These are phyloP conservation scores for Cymbidium sinense DNA, from an alignment of 106 monocot genomes.

Conservation along the genomic window DNA sequence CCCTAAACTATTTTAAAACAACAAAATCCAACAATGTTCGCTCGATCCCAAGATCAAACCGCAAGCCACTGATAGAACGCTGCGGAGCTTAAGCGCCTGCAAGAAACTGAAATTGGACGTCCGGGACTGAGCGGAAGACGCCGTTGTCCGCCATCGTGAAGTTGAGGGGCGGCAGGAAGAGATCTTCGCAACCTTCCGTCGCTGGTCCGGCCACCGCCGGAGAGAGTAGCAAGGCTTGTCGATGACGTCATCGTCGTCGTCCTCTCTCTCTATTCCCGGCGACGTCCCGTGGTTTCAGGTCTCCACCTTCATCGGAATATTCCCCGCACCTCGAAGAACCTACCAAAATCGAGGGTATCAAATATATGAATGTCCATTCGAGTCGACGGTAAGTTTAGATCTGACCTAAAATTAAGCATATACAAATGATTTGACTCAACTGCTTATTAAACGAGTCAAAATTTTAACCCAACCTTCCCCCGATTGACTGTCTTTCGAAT, in stretches of 20 bases:
- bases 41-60: background rate
- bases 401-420: too few species aligned
- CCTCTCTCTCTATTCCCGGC: background rate
- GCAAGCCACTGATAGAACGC: slow-evolving; percentile 32
- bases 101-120: slow-evolving; percentile 48
- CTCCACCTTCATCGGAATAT: slow-evolving; percentile 12
- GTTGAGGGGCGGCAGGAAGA: slow-evolving; percentile 55
- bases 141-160: slow-evolving; percentile 61
- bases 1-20: background rate
- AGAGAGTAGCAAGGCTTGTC: background rate
- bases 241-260: background rate
- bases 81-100: slow-evolving; percentile 38
- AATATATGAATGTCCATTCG: too few species aligned
- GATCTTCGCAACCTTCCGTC: slow-evolving; percentile 10
- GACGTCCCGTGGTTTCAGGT: background rate
- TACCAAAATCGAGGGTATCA: background rate
- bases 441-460: too few species aligned
- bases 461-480: too few species aligned
- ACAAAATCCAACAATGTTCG: background rate
- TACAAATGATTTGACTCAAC: too few species aligned
- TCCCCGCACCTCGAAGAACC: slow-evolving; percentile 1
- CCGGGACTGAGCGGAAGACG: slow-evolving; percentile 53
- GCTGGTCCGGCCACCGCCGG: background rate
- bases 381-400: too few species aligned
- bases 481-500: too few species aligned